A percentile compares a stretch with the other conserved stretches of the same genome.
Conservation (phyloP, 768 basidiomycete genomes). For the Suillus spraguei region DNA sequence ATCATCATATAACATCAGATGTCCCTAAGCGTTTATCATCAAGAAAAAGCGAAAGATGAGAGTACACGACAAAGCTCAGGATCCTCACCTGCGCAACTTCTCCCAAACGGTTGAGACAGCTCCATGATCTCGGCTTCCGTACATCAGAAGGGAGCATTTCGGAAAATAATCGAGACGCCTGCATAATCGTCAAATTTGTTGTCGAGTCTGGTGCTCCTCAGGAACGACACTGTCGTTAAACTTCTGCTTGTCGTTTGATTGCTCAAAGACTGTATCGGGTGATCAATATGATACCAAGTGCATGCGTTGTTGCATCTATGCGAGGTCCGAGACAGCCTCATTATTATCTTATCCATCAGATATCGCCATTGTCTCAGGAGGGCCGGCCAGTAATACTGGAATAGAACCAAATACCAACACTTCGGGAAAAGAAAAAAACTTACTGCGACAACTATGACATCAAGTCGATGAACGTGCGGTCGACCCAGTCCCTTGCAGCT, state of each 20-base stretch:
- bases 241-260: conserved; percentile 57
- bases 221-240: conserved; percentile 12
- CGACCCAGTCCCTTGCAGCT: conserved; percentile 82
- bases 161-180: conserved; percentile 85
- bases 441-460: conserved; percentile 69
- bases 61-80: background rate
- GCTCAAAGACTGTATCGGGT: conserved; percentile 55
- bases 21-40: conserved; percentile 52
- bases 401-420: conserved; percentile 20
- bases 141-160: conserved; percentile 89
- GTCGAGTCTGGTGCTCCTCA: conserved; percentile 33
- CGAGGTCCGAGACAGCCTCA: conserved; percentile 61
- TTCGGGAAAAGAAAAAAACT: conserved; percentile 24
- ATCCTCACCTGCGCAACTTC: conserved; percentile 71
- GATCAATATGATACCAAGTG: conserved; percentile 37
- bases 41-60: conserved; percentile 13
- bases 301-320: conserved; percentile 76
- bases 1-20: conserved; percentile 52
- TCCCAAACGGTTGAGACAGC: conserved; percentile 73
- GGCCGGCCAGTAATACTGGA: conserved; percentile 3
- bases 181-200: conserved; percentile 50
- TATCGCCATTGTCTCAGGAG: background rate
- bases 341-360: conserved; percentile 16
- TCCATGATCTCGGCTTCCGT: conserved; percentile 70
- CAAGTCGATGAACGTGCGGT: conserved; percentile 78